A percentile compares a stretch with the other conserved stretches of the same genome.
Evolutionary conservation across 768 basidiomycete genomes (phyloP).

Genomic region (Mycena latifolia): DNA sequence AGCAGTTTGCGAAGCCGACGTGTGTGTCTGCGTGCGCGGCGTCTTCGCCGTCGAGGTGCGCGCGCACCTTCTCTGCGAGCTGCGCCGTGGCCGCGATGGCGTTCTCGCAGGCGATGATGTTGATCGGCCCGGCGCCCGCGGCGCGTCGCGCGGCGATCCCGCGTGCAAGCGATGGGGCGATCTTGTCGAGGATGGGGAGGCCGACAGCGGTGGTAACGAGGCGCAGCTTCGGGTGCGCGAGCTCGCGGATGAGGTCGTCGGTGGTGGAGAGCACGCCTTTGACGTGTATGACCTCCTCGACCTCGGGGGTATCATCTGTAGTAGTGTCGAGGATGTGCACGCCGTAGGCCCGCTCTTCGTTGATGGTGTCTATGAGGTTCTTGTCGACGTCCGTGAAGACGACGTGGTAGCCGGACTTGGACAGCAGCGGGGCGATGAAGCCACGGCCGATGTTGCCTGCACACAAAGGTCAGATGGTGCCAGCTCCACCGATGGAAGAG

Average conservation of each 20-base stretch:
- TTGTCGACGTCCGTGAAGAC: conserved; percentile 51
- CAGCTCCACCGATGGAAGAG: neutral
- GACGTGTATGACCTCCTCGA: conserved; percentile 26
- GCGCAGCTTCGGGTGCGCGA: conserved; percentile 35
- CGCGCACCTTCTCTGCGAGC: conserved; percentile 44
- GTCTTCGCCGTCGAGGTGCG: conserved; percentile 44
- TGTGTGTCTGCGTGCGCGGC: conserved; percentile 41
- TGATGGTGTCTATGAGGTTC: conserved; percentile 46
- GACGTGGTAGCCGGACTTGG: conserved; percentile 52
- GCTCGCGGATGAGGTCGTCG: conserved; percentile 29
- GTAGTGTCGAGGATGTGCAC: conserved; percentile 46
- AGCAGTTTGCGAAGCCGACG: conserved; percentile 56
- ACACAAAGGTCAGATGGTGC: neutral
- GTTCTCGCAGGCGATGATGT: conserved; percentile 58
- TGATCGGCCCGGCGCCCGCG: conserved; percentile 39
- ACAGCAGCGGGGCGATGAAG: conserved; percentile 53
- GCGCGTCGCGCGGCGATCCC: conserved; percentile 46
- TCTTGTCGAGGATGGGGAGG: conserved; percentile 46
- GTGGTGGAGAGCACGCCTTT: conserved; percentile 35
- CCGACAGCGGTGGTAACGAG: conserved; percentile 55
- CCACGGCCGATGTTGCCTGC: conserved; percentile 50
- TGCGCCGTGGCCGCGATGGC: conserved; percentile 49
- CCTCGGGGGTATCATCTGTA: conserved; percentile 5
- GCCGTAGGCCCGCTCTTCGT: conserved; percentile 43
- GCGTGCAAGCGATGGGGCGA: conserved; percentile 48